Base-by-base conservation (phyloP, 371 early-diverging fungal species). In the Apophysomyces ossiformis region DNA sequence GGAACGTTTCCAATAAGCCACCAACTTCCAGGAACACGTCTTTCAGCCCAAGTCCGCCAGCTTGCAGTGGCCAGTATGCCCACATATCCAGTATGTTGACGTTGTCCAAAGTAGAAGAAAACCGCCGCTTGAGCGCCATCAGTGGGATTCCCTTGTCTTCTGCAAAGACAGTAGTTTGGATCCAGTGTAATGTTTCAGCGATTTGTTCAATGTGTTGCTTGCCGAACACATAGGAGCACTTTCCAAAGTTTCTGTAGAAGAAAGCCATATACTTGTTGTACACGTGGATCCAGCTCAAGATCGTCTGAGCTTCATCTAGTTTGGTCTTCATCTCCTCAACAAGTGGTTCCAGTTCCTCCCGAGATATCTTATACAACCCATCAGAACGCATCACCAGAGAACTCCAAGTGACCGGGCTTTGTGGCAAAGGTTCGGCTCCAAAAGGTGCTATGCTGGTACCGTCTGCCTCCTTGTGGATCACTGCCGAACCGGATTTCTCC, bases 201-300 rank as follows among this genome's bases (percentile, higher is more conserved):
- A 66, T 60, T 21, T 66, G 63, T 1, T 63, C 60, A 7, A 70
- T 26, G 43, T 70, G 70, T 18, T 60, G 61, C 7, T 16, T 41
- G 4, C 73, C 73, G 13, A 73, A 46, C 0, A 72, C 70, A 39
- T 60, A 57, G 8, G 66, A 45, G 7, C 63, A 58, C 11, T 37
- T 45, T 8, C 73, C 73, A 61, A 65, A 66, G 36, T 56, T 64
- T 35, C 70, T 61, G 45, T 67, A 16, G 54, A 73, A 70, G 65
- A 73, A 73, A 9, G 65, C 45, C 13, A 56, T 57, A 57, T 60
- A 73, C 58, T 62, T 62, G 66, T 73, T 70, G 54, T 63, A 73
- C n/a, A 63, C 68, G 37, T 63, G 67, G 16, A 73, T 57, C 70
- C 70, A 73, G 38, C 41, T 41, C 16, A 73, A 39, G 7, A 73